These are phyloP conservation scores for Populus euphratica DNA, from an alignment of 345 rosid species.

Conservation along the genomic window DNA sequence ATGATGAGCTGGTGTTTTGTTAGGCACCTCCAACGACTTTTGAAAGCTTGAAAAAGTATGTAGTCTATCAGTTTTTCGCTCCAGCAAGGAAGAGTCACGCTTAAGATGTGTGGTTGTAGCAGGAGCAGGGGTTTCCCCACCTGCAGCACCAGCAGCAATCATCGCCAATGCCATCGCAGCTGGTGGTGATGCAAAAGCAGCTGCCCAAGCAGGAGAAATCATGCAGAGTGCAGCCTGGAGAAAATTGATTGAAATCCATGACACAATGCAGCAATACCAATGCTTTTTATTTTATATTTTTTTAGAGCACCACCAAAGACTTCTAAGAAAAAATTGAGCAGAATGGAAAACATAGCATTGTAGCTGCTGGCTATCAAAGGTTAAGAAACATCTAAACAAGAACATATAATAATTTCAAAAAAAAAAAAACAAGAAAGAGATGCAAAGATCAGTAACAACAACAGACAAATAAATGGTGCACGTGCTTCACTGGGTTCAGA, in stretches of 20 bases:
- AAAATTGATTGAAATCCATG: not conserved
- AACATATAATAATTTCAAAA: not conserved
- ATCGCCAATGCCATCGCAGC: conserved; percentile 99
- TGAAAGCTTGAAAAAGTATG: conserved; percentile 94
- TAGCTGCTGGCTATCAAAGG: conserved; percentile 10
- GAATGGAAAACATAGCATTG: not conserved
- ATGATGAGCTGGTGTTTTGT: conserved; percentile 59
- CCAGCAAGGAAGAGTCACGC: conserved; percentile 82
- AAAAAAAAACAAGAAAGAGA: not conserved
- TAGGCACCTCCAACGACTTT: conserved; percentile 58
- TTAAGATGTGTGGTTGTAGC: conserved; percentile 55
- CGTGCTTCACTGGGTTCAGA: not conserved
- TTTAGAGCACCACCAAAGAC: not conserved
- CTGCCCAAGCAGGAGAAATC: conserved; percentile 96
- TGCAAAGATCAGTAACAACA: not conserved
- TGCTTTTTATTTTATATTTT: not conserved
- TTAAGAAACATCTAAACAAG: not conserved
- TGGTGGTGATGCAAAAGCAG: conserved; percentile 99
- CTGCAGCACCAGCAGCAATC: conserved; percentile 99
- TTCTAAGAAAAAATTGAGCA: not conserved
- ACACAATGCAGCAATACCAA: not conserved
- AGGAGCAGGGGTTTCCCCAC: conserved; percentile 74
- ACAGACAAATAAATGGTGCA: not conserved
- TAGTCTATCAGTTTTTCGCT: conserved; percentile 68
- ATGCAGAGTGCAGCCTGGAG: conserved; percentile 89